These are phyloP conservation scores for Chalaropsis thielavioides DNA, from an alignment of 2,329 filamentous ascomycete genomes.

Conservation along the genomic window DNA sequence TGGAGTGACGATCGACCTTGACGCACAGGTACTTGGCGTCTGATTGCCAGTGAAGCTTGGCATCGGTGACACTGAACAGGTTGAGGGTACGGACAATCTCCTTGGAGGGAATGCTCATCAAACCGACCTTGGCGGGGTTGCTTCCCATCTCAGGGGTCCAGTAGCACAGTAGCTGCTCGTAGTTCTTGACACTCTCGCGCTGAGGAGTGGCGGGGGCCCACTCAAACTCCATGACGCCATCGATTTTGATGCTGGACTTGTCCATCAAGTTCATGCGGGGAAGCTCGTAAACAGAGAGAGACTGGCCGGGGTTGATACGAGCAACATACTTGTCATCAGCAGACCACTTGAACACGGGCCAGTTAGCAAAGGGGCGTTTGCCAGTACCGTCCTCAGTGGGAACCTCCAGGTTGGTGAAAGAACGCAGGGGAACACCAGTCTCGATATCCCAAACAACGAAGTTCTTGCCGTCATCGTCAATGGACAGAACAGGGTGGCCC, in stretches of 20 bases:
- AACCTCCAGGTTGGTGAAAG: conserved; percentile 80
- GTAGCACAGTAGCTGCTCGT: conserved; percentile 95
- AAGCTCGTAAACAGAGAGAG: conserved; percentile 82
- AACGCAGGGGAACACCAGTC: conserved; percentile 76
- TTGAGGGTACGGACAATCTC: conserved; percentile 89
- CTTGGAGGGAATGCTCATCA: conserved; percentile 94
- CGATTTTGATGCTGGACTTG: conserved; percentile 88
- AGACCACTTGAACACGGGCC: conserved; percentile 99
- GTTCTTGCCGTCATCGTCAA: conserved; percentile 97
- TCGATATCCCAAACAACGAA: conserved; percentile 98
- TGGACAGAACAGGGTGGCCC: conserved; percentile 65
- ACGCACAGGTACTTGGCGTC: conserved; percentile 88
- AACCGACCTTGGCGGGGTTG: conserved; percentile 89
- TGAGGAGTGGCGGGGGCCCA: conserved; percentile 78
- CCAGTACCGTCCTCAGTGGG: conserved; percentile 42
- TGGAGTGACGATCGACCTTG: conserved; percentile 97
- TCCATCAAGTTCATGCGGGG: conserved; percentile 81
- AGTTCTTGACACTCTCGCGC: conserved; percentile 73
- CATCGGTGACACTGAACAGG: conserved; percentile 94
- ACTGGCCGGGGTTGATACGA: conserved; percentile 71
- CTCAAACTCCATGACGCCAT: conserved; percentile 94
- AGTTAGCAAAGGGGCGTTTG: conserved; percentile 67
- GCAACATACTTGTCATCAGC: conserved; percentile 95
- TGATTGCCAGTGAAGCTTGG: conserved; percentile 97
- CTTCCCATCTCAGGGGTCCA: conserved; percentile 98